Base-by-base conservation (phyloP, 2,329 filamentous ascomycete genomes). In the Trichoderma endophyticum region DNA sequence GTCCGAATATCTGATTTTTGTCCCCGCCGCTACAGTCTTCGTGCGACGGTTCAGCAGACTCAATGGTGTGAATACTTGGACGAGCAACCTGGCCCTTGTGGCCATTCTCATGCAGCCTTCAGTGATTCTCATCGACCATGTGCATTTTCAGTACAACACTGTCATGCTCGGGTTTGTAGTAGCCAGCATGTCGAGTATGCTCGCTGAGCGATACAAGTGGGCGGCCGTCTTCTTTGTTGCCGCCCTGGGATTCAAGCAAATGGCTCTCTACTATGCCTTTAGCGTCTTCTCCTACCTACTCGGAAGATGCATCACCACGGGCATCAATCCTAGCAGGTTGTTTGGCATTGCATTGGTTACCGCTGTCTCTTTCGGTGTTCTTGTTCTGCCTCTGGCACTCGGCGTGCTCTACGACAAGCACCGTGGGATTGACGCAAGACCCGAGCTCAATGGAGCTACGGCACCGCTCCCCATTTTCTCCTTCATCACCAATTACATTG, bases 91-190 rank as follows among this genome's bases (percentile, higher is more conserved):
- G 74, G 94, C 96, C 0, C 88, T 99, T 30, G 92, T 93, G 14
- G 96, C 95, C 1, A 91, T 99, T 73, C 86, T 99, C 32, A 92
- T 99, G 90, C 96, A 98, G 79, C 96, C 96, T 1, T 90, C 90
- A 4, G 93, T 91, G 1, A 94, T 98, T 48, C 88, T 99, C 32
- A 92, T 99, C 76, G 96, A 99, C 79, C 95, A 99, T 79, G 93
- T 95, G 7, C 96, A 92, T 79, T 99, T 99, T 80, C 96, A 99
- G 83, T 99, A 98, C 83, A 99, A 99, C 81, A 97, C 95, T 0
- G 95, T 99, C 65, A 99, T 99, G 96, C 90, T 99, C 18, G 96
- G 97, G 2, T 89, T 98, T 62, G 90, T 96, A 11, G 85, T 97
- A 34, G 94, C 94, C 0, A 93, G 92, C 77, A 90, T 98, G 84